Evolutionary conservation across 78 protist genomes (phyloP), one percentile per base, ranked within the genome.

Genomic region (Anaeramoeba flamelloides): DNA sequence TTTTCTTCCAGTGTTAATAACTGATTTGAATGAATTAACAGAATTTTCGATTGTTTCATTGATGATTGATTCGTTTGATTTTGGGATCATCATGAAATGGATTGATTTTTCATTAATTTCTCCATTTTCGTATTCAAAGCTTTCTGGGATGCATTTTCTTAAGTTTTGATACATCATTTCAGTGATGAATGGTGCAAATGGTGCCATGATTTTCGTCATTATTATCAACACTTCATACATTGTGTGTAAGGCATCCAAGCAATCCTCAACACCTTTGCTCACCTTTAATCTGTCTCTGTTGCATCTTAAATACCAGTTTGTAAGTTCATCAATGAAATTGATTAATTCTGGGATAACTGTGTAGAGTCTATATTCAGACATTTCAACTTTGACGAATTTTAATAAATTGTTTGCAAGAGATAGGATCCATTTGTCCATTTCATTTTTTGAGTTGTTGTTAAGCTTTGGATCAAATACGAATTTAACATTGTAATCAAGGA

Each of bases 101-200:
- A 94, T 93, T 1, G n/a, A n/a, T n/a, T n/a, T n/a, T n/a, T n/a
- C n/a, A n/a, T n/a, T n/a, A n/a, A n/a, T n/a, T n/a, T n/a, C n/a
- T n/a, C n/a, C n/a, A n/a, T n/a, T n/a, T n/a, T 79, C 87, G 74
- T 3, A 40, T 88, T n/a, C n/a, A n/a, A n/a, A n/a, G n/a, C n/a
- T n/a, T 0, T 34, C 81, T 40, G 94, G 92, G 38, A 92, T 79
- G 2, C 30, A 39, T 17, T 22, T 41, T 41, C 39, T 32, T 41
- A 97, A 89, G 77, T 89, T 87, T 77, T 86, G 95, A 87, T 91
- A 96, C 87, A 96, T 75, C 84, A 37, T 34, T 83, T 97, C 99
- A 30, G 91, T 76, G 65, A 97, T 30, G 97, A 96, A 95, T 75
- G 99, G 99, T 3, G 99, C 94, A 92, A 97, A 90, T 41, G 99